These are phyloP conservation scores for Aspergillus sclerotioniger DNA, from an alignment of 495 filamentous ascomycete species.

Conservation along the genomic window DNA sequence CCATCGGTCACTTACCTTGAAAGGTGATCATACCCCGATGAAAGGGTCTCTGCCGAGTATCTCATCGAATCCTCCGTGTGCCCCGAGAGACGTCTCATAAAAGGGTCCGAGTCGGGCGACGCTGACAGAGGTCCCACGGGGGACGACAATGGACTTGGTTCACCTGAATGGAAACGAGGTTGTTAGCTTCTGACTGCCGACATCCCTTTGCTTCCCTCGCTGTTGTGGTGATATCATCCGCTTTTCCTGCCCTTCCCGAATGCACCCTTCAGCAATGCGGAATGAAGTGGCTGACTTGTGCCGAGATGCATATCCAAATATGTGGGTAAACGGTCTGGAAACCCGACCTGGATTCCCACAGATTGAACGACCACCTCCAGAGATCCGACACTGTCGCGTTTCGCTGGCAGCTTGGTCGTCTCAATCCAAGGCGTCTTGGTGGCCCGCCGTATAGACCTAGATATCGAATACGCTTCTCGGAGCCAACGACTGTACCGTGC, in stretches of 20 bases:
- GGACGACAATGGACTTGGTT: constrained; percentile 49
- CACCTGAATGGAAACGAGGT: constrained; percentile 26
- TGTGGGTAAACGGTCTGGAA: constrained; percentile 9
- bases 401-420: not conserved
- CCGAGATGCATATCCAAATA: constrained; percentile 11
- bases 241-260: constrained; percentile 6
- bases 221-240: not conserved
- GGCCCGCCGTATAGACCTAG: not conserved
- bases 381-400: not conserved
- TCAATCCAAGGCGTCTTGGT: not conserved
- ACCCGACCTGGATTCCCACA: not conserved
- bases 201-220: not conserved
- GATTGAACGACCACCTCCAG: not conserved
- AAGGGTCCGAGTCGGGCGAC: constrained; percentile 40
- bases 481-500: constrained; percentile 2
- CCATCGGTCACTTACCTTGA: constrained; percentile 35
- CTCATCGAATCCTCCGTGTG: constrained; percentile 39
- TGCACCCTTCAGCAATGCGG: not conserved
- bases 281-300: constrained; percentile 12
- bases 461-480: constrained; percentile 4
- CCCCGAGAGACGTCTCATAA: constrained; percentile 58
- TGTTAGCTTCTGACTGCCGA: constrained; percentile 6
- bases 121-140: constrained; percentile 42
- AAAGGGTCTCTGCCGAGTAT: constrained; percentile 41
- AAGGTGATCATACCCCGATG: constrained; percentile 43